Evolutionary conservation across 441 rosid genomes (phyloP).

Genomic region (Dalechampia spathulata): DNA sequence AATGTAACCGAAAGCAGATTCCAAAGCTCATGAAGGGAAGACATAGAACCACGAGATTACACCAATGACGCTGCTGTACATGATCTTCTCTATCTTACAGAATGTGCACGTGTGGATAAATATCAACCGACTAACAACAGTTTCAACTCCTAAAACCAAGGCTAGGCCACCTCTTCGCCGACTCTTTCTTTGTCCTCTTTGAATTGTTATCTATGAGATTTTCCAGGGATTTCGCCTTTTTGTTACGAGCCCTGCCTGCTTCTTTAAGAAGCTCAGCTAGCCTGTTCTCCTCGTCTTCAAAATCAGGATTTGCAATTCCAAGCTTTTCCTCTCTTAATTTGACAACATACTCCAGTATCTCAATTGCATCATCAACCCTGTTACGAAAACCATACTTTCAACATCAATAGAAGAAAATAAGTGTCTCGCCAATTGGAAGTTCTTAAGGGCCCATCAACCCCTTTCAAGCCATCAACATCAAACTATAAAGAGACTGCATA

Average conservation of each 20-base stretch:
- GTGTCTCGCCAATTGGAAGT: background rate
- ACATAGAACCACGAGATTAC: conserved; percentile 23
- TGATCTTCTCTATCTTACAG: conserved; percentile 38
- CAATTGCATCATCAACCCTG: conserved; percentile 97
- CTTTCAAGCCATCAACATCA: no score
- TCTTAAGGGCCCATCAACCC: no score
- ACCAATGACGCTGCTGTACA: conserved; percentile 37
- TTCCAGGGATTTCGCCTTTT: conserved; percentile 91
- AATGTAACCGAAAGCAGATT: conserved; percentile 18
- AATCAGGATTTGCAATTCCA: conserved; percentile 94
- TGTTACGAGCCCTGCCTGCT: conserved; percentile 80
- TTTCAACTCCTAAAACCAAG: conserved; percentile 68
- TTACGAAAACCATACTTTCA: conserved; percentile 10
- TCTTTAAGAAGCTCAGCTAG: conserved; percentile 91
- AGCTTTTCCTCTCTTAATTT: conserved; percentile 95
- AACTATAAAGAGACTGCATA: no score
- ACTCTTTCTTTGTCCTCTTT: conserved; percentile 72
- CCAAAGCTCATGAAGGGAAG: conserved; percentile 11
- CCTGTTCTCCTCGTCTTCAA: conserved; percentile 87
- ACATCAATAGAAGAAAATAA: background rate
- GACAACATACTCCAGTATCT: conserved; percentile 83
- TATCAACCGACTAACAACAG: background rate
- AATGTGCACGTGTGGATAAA: conserved; percentile 25
- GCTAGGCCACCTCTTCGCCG: conserved; percentile 78
- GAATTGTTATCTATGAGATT: conserved; percentile 85